phyloP scores from a whole-genome alignment of 2,329 filamentous ascomycete species.

The Ceratocystis colombiana region DNA sequence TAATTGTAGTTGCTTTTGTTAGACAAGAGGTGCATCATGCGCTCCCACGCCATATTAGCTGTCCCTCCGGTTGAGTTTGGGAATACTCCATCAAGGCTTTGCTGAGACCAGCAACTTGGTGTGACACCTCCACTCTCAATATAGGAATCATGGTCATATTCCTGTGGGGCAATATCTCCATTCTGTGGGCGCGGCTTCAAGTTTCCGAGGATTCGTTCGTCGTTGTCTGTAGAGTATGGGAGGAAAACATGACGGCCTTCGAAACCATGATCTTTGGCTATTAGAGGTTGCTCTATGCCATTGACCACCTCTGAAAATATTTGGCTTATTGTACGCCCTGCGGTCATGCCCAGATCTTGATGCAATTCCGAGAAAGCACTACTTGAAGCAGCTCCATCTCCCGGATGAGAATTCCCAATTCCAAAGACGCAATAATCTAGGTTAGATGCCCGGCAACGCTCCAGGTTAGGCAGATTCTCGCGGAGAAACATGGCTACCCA shows the following conservation, averaged over 20 bases:
- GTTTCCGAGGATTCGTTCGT: neutral
- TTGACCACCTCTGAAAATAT: constrained; percentile 23
- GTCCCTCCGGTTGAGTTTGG: neutral
- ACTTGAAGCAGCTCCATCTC: neutral
- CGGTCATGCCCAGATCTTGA: neutral
- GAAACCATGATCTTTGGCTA: neutral
- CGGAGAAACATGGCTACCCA: constrained; percentile 40
- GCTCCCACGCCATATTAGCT: neutral
- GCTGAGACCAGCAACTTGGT: neutral
- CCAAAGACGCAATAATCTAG: constrained; percentile 36
- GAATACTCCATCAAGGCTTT: neutral
- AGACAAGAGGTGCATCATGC: neutral
- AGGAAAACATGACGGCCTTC: neutral
- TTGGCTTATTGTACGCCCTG: neutral
- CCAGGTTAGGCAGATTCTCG: constrained; percentile 32
- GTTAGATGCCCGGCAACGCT: constrained; percentile 38
- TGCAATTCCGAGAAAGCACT: neutral
- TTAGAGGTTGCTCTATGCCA: constrained; percentile 17
- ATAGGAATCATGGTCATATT: neutral
- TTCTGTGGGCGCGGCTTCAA: neutral
- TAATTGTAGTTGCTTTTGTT: no score
- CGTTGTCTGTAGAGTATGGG: neutral
- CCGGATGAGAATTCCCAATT: neutral
- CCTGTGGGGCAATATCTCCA: no score
- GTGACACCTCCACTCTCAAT: neutral